Conservation (phyloP, 805 yeast genomes). For the Sugiyamaella floridensis region DNA sequence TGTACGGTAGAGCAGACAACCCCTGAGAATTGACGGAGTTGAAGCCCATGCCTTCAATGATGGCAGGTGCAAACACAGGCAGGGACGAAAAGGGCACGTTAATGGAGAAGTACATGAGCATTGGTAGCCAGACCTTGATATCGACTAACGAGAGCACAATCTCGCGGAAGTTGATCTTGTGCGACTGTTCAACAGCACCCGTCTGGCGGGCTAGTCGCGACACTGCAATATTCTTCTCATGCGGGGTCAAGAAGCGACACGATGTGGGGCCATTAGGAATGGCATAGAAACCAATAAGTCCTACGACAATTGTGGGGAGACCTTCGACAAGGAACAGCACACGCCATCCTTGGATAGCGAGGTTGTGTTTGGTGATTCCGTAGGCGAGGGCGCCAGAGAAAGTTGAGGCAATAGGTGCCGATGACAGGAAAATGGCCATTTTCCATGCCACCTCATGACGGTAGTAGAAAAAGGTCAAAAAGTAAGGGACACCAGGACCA, state of each 20-base stretch:
- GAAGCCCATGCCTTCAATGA: constrained; percentile 39
- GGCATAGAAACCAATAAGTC: constrained; percentile 26
- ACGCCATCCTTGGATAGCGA: constrained; percentile 37
- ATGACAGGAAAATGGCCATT: constrained; percentile 24
- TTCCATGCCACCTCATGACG: constrained; percentile 27
- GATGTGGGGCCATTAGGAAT: constrained; percentile 34
- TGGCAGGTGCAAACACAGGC: constrained; percentile 43
- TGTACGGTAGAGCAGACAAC: constrained; percentile 42
- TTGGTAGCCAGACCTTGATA: constrained; percentile 13
- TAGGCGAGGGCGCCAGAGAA: constrained; percentile 47
- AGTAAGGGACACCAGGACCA: constrained; percentile 29
- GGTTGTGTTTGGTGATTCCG: constrained; percentile 26
- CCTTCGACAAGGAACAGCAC: constrained; percentile 45
- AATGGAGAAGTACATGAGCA: constrained; percentile 23
- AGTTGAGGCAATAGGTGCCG: constrained; percentile 45
- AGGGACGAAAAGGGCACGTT: constrained; percentile 33
- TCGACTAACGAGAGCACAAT: constrained; percentile 10
- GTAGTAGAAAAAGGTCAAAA: constrained; percentile 28
- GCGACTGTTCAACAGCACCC: constrained; percentile 7
- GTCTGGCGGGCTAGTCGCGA: constrained; percentile 14
- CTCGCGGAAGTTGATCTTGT: constrained; percentile 5
- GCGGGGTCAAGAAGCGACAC: constrained; percentile 42
- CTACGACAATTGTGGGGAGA: constrained; percentile 38
- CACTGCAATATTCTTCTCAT: constrained; percentile 28
- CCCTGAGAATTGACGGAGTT: constrained; percentile 37